Conservation (phyloP, 345 rosid genomes). For the Carallia pectinifolia region DNA sequence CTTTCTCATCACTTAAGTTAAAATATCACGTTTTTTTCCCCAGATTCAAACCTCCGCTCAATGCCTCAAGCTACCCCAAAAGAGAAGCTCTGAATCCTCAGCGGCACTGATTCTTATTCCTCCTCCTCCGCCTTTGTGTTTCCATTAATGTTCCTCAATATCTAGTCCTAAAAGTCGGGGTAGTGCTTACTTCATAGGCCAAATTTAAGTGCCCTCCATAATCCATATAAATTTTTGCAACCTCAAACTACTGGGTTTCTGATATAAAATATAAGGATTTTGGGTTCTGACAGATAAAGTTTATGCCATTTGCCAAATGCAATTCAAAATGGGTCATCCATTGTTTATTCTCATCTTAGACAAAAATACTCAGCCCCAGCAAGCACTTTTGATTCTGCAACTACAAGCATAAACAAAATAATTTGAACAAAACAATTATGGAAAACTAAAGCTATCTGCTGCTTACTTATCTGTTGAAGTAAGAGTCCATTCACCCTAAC, state of each 20-base stretch:
- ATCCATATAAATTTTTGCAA: not conserved
- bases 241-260: not conserved
- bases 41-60: conserved; percentile 36
- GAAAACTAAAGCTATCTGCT: not conserved
- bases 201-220: not conserved
- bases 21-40: conserved; percentile 5
- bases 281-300: not conserved
- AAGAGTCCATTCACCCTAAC: not conserved
- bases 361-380: not conserved
- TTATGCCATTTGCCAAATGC: not conserved
- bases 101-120: conserved; percentile 6
- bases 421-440: not conserved
- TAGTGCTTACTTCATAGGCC: not conserved
- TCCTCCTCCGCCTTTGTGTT: not conserved
- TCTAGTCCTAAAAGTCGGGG: not conserved
- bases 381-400: not conserved
- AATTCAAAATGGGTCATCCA: not conserved
- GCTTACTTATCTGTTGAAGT: not conserved
- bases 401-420: not conserved
- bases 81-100: conserved; percentile 23
- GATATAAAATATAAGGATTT: not conserved
- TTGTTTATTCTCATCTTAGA: not conserved
- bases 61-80: conserved; percentile 20
- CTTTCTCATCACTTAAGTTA: conserved; percentile 10
- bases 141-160: not conserved